A percentile compares a stretch with the other conserved stretches of the same genome.
Conservation (phyloP, 1,284 basidiomycete species). For the Trametes versicolor region DNA sequence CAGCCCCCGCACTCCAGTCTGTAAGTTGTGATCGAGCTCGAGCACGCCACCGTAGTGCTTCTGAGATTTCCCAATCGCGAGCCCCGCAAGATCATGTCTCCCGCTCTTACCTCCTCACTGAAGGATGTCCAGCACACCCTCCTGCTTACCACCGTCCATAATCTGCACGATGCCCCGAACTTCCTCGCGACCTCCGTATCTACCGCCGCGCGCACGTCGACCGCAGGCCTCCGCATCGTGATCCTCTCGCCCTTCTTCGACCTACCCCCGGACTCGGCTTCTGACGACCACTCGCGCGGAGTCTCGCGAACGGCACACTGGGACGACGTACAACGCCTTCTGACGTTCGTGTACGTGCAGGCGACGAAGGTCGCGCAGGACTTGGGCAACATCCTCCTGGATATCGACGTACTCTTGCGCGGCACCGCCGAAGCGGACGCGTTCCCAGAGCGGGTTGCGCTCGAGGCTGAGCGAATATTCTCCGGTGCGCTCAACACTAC, state of each 20-base stretch:
- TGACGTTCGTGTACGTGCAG: constrained; percentile 80
- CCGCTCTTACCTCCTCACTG: constrained; percentile 29
- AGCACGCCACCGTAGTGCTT: not conserved
- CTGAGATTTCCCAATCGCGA: not conserved
- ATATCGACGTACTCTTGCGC: constrained; percentile 73
- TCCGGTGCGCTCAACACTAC: constrained; percentile 36
- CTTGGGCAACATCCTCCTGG: constrained; percentile 70
- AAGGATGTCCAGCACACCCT: constrained; percentile 48
- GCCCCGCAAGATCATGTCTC: constrained; percentile 9
- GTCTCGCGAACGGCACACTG: constrained; percentile 63
- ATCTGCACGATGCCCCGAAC: constrained; percentile 56
- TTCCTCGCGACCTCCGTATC: constrained; percentile 63
- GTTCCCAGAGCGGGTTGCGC: constrained; percentile 49
- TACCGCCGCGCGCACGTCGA: constrained; percentile 56
- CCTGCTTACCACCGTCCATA: constrained; percentile 62
- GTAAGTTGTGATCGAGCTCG: not conserved
- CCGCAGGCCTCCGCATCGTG: constrained; percentile 64
- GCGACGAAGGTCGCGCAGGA: constrained; percentile 76
- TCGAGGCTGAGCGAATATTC: constrained; percentile 40
- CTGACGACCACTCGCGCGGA: constrained; percentile 30
- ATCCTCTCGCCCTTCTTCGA: constrained; percentile 68
- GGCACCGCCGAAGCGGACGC: constrained; percentile 51
- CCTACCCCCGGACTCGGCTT: constrained; percentile 1
- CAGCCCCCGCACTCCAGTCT: not conserved
- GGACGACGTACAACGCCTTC: constrained; percentile 69